phyloP scores from a whole-genome alignment of 2,329 filamentous ascomycete species.

The Chaetomiaceae sp. region DNA sequence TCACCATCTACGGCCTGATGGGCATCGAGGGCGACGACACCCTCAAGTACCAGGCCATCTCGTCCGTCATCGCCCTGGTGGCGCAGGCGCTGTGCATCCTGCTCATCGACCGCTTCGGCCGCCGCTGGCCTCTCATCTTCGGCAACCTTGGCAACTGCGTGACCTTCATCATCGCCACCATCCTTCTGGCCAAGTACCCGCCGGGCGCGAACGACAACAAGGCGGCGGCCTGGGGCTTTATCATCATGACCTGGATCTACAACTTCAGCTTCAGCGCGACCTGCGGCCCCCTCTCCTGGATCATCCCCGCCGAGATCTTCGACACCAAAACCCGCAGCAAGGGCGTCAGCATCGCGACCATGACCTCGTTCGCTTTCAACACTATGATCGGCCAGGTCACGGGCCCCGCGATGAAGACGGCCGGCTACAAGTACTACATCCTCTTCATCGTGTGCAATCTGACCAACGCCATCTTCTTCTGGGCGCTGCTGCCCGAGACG shows the following conservation, averaged over 20 bases:
- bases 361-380: conserved; percentile 42
- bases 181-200: conserved; percentile 54
- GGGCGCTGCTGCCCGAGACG: conserved; percentile 59
- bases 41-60: conserved; percentile 72
- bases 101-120: conserved; percentile 64
- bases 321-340: conserved; percentile 71
- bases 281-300: conserved; percentile 53
- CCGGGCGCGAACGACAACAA: conserved; percentile 45
- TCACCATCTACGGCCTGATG: conserved; percentile 62
- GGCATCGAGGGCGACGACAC: conserved; percentile 62
- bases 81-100: conserved; percentile 65
- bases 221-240: conserved; percentile 51
- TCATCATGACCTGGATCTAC: conserved; percentile 72
- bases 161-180: conserved; percentile 65
- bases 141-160: conserved; percentile 47
- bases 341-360: conserved; percentile 69
- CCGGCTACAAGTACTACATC: conserved; percentile 46
- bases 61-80: conserved; percentile 63
- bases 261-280: conserved; percentile 57
- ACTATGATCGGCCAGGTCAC: conserved; percentile 22
- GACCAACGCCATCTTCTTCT: conserved; percentile 44
- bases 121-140: conserved; percentile 65
- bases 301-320: conserved; percentile 68
- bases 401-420: conserved; percentile 44
- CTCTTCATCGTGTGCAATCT: conserved; percentile 58